A percentile compares a stretch with the other conserved stretches of the same genome.
Evolutionary conservation across 2,329 filamentous ascomycete genomes (phyloP).

Genomic region (Pseudocercospora macadamiae): DNA sequence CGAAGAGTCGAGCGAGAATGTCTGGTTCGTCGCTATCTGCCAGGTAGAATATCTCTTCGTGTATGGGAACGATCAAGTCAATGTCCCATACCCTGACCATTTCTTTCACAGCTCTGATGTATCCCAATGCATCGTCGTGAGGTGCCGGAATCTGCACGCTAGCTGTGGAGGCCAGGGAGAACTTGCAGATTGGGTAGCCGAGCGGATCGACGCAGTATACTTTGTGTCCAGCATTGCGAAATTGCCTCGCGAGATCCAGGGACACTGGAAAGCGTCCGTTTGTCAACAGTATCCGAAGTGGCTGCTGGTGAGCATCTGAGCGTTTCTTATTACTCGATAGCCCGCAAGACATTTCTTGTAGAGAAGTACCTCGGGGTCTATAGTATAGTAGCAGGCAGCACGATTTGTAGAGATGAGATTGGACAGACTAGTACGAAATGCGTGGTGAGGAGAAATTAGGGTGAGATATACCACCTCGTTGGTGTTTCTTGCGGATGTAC

Average conservation of each 20-base stretch:
- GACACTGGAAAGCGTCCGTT: constrained; percentile 29
- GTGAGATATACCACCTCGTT: not conserved
- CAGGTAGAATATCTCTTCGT: constrained; percentile 40
- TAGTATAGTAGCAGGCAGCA: not conserved
- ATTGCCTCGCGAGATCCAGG: constrained; percentile 25
- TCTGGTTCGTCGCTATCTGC: constrained; percentile 30
- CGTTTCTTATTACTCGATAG: not conserved
- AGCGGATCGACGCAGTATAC: constrained; percentile 27
- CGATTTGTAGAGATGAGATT: not conserved
- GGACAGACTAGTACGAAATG: not conserved
- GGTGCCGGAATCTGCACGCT: constrained; percentile 24
- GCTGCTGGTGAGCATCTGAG: not conserved
- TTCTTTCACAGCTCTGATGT: constrained; percentile 24
- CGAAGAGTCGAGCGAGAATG: constrained; percentile 34
- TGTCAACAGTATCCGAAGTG: constrained; percentile 21
- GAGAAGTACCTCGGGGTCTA: not conserved
- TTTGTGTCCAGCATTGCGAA: constrained; percentile 19
- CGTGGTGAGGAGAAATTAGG: not conserved
- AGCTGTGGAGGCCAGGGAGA: constrained; percentile 17
- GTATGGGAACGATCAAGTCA: constrained; percentile 33
- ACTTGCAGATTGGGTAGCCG: constrained; percentile 25
- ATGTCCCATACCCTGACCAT: constrained; percentile 22
- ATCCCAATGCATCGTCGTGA: constrained; percentile 20
- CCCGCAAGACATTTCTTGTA: not conserved
- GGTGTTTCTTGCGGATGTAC: not conserved